Evolutionary conservation across 441 rosid species (phyloP).

Genomic region (Croton laevigatus): DNA sequence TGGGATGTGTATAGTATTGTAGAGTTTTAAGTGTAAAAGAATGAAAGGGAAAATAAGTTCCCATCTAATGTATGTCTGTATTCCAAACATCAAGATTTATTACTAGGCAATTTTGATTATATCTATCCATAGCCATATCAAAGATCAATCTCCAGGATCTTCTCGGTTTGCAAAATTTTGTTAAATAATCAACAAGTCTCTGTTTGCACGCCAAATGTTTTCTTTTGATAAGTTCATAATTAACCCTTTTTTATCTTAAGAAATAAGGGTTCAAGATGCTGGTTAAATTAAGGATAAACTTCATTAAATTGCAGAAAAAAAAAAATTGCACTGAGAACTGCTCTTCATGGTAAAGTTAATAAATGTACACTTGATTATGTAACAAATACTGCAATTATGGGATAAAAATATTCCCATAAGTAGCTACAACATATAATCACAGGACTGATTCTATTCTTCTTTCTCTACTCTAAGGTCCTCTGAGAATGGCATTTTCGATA

Average conservation of each 20-base stretch:
- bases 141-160: background rate
- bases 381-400: background rate
- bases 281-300: too few species aligned
- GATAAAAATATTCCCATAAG: background rate
- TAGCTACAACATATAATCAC: background rate
- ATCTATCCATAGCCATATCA: background rate
- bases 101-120: background rate
- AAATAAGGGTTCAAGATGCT: too few species aligned
- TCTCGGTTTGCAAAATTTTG: too few species aligned
- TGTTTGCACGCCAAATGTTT: too few species aligned
- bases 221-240: too few species aligned
- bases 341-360: background rate
- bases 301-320: background rate
- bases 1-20: background rate
- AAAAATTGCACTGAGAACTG: background rate
- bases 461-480: slow-evolving; percentile 64
- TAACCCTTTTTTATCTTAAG: background rate
- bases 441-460: background rate
- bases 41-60: background rate
- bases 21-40: background rate
- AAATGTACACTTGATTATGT: background rate
- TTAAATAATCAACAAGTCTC: too few species aligned
- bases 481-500: slow-evolving; percentile 87
- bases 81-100: background rate
- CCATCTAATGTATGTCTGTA: background rate